Evolutionary conservation across 176 grass and related monocot species (phyloP), one percentile per base, ranked within the genome.

Genomic region (Melocanna baccifera): DNA sequence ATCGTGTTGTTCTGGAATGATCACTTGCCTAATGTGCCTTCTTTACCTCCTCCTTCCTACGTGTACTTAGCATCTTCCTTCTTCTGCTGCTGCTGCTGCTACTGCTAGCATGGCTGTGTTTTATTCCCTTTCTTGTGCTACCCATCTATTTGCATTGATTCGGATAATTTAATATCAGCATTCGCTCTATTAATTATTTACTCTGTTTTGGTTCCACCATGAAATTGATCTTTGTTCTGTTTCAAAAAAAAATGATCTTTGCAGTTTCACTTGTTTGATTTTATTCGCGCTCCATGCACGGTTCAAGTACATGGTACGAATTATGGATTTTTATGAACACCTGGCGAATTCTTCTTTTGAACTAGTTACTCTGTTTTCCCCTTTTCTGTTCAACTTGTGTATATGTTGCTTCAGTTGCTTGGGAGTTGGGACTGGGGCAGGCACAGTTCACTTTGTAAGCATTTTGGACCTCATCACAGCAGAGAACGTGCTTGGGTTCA

Each of bases 81-180:
- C 58, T 13, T 9, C 23, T 4, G 0, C n/a, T 65, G 14, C 23
- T 12, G 11, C 22, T 62, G 9, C n/a, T 62, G 9, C 7, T 26
- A 3, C 37, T 62, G 36, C 8, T 30, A n/a, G 18, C 14, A 15
- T 62, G 59, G 14, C 0, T 39, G 53, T 51, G 53, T 47, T 55
- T 18, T 70, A 15, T 25, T 12, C 8, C 12, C 41, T 15, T 12
- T 41, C n/a, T 18, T 87, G 22, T 66, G 67, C 8, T 79, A 36
- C 13, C 10, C 47, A 37, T 84, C 34, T 72, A 37, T 74, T 37
- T 84, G 47, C 66, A 79, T 12, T 36, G 34, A 73, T 88, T 84
- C 58, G 58, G 66, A 39, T 68, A 14, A 68, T 81, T 87, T 71
- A 7, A 68, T 72, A 55, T 42, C 65, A 71, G 32, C 25, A 51